Base-by-base conservation (phyloP, 2,329 filamentous ascomycete genomes). In the Fusarium sp. region DNA sequence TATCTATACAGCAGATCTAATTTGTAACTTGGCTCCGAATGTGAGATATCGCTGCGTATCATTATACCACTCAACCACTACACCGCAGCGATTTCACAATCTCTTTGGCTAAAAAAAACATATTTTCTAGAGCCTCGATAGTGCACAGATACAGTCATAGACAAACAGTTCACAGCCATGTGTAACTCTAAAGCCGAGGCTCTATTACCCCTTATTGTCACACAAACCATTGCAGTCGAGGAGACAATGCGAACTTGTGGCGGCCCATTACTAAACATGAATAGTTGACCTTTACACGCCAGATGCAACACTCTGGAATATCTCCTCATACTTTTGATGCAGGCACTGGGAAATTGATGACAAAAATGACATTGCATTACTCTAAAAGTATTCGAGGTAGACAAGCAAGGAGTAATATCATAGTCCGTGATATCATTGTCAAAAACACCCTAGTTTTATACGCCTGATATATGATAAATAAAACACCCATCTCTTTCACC, bases 381-480 rank as follows among this genome's bases (percentile, higher is more conserved):
- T 19, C n/a, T 12, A 42, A 19, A 26, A 34, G 38, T 11, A 26
- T 45, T 32, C n/a, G 42, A 51, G 14, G 40, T 43, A 49, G 26
- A 38, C 38, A 46, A 47, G 49, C 34, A 52, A 55, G 40, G 34
- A 50, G 34, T 26, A 36, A 55, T 67, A 65, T 54, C 49, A 66
- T 68, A 58, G 56, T 69, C 65, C 65, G 56, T 68, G 51, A 68
- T 68, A 68, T 68, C 61, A 69, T 68, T 69, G 55, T 53, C 58
- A 56, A 69, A 62, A 69, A 58, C 56, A 69, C 65, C 60, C 65
- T 44, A 66, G 65, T 69, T 69, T 68, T 69, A 69, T 66, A 66
- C 65, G 65, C 65, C 65, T 69, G 63, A 66, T 66, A 65, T 59
- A 68, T 62, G 51, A 58, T 58, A 65, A 59, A 60, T 51, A 62